These are phyloP conservation scores for Skeletonema costatum DNA, from an alignment of 108 stramenopile genomes.

Conservation along the genomic window DNA sequence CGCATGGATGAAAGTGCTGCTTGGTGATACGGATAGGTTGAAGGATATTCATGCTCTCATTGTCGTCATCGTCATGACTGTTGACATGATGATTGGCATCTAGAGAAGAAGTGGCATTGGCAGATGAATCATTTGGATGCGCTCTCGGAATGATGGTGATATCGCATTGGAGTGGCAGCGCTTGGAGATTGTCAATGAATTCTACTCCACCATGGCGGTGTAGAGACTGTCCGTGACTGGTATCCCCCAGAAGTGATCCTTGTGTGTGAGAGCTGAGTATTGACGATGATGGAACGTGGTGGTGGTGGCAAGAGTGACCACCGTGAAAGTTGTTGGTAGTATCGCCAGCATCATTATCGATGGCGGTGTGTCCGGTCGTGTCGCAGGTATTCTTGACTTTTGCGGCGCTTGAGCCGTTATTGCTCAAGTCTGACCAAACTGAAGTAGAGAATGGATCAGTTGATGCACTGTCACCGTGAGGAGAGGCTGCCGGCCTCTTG, in stretches of 20 bases:
- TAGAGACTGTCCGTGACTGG: neutral
- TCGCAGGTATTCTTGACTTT: neutral
- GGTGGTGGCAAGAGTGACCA: neutral
- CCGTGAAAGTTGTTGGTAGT: neutral
- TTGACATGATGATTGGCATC: neutral
- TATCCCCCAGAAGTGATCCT: neutral
- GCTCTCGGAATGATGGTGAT: conserved; percentile 17
- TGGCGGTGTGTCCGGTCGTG: neutral
- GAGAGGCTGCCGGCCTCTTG: neutral
- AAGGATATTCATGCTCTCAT: neutral
- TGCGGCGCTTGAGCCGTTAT: neutral
- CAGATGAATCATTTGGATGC: neutral
- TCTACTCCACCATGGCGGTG: neutral
- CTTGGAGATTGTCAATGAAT: conserved; percentile 5
- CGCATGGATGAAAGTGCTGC: conserved; percentile 16
- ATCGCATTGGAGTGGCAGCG: conserved; percentile 42
- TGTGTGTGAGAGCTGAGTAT: neutral
- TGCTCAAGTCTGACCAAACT: neutral
- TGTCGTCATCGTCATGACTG: neutral
- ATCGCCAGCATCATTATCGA: neutral
- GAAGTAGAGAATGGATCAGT: neutral
- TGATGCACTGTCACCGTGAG: neutral
- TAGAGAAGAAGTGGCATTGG: neutral
- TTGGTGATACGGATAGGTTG: neutral
- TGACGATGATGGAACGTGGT: neutral